These are phyloP conservation scores for Cryptococcus maquisensis DNA, from an alignment of 1,284 basidiomycete genomes.

Conservation along the genomic window DNA sequence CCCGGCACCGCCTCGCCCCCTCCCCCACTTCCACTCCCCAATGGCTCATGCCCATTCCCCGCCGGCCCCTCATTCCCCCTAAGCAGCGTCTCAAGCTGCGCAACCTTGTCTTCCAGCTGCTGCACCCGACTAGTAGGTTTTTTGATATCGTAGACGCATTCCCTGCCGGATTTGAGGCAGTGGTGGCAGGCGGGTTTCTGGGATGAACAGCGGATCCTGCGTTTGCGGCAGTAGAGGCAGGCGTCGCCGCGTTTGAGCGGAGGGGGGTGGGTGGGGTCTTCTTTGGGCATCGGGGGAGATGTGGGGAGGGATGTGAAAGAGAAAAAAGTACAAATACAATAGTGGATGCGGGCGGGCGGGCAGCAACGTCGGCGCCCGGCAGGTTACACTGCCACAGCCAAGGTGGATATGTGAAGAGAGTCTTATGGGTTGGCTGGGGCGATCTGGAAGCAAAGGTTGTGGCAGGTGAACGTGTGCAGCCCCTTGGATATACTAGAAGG, in stretches of 20 bases:
- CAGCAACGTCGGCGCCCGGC: no score
- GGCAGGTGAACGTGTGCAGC: no score
- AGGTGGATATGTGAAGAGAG: no score
- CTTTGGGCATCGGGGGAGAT: constrained; percentile 10
- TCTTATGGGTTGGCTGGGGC: no score
- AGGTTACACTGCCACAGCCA: no score
- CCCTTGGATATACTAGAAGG: no score
- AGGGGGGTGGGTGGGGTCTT: constrained; percentile 5
- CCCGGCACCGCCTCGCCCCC: background rate
- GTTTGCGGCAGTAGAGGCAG: constrained; percentile 43
- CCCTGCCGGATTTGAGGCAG: constrained; percentile 33
- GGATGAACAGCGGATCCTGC: constrained; percentile 41
- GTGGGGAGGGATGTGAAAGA: no score
- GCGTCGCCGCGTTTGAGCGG: constrained; percentile 43
- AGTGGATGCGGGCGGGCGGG: no score
- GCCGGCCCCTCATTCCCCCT: constrained; percentile 5
- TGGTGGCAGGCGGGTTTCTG: constrained; percentile 38
- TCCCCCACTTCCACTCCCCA: background rate
- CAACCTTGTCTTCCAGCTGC: constrained; percentile 42
- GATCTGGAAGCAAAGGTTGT: no score
- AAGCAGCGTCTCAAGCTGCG: constrained; percentile 33
- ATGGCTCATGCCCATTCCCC: no score
- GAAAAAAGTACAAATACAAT: no score
- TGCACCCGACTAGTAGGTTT: constrained; percentile 41
- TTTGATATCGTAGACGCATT: constrained; percentile 41